phyloP scores from a whole-genome alignment of 805 yeast genomes.

The Candida multigemmis region DNA sequence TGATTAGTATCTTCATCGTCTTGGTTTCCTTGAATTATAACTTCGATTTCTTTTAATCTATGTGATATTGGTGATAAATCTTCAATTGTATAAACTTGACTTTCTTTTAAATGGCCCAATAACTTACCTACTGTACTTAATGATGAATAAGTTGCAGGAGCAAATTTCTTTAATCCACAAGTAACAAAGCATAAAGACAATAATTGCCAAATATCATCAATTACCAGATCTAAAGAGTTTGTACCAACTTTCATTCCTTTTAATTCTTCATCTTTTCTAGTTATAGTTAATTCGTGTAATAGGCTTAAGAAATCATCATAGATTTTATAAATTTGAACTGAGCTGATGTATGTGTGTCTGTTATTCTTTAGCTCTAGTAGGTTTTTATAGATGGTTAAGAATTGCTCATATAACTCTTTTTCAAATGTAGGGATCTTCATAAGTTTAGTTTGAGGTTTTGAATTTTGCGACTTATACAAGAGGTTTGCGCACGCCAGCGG shows the following conservation, averaged over 20 bases:
- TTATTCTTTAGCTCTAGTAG: constrained; percentile 44
- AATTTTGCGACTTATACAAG: not conserved
- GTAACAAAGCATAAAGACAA: constrained; percentile 82
- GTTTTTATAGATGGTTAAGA: constrained; percentile 15
- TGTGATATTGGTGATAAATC: constrained; percentile 73
- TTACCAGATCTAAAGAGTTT: constrained; percentile 52
- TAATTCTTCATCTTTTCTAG: constrained; percentile 41
- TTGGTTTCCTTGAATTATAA: constrained; percentile 42
- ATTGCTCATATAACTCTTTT: constrained; percentile 19
- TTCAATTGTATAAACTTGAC: constrained; percentile 72
- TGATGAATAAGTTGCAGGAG: constrained; percentile 92
- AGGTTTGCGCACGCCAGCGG: not conserved
- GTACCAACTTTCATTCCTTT: constrained; percentile 24
- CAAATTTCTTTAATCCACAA: constrained; percentile 81
- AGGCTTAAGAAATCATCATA: constrained; percentile 50
- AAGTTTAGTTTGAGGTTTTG: constrained; percentile 2
- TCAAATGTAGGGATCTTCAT: constrained; percentile 26
- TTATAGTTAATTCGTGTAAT: constrained; percentile 43
- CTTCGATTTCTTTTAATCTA: constrained; percentile 61
- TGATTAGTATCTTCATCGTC: constrained; percentile 14
- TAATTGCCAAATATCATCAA: constrained; percentile 87
- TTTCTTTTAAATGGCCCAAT: constrained; percentile 73
- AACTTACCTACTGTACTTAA: constrained; percentile 78
- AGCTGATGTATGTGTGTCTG: constrained; percentile 54
- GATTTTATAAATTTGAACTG: constrained; percentile 53